Percentiles rank a stretch among this genome's conserved stretches.
Evolutionary conservation across 2,329 filamentous ascomycete species (phyloP).

Genomic region (Aureobasidium sp.): DNA sequence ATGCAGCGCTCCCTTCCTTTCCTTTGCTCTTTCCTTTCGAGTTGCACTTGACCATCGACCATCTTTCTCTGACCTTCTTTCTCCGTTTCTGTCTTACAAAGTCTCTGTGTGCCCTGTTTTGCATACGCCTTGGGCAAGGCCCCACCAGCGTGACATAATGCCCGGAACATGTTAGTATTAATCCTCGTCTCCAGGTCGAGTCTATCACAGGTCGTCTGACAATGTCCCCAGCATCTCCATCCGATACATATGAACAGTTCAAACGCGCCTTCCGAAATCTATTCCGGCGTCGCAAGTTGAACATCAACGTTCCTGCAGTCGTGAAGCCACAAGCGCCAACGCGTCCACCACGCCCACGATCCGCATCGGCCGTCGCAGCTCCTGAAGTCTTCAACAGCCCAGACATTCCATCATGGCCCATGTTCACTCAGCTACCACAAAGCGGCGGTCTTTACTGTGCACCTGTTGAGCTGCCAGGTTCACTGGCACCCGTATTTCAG

Average conservation of each 20-base stretch:
- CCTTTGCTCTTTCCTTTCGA: background rate
- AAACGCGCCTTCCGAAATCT: constrained; percentile 25
- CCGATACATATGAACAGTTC: constrained; percentile 21
- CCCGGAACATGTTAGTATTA: constrained; percentile 17
- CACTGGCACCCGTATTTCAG: background rate
- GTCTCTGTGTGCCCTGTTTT: background rate
- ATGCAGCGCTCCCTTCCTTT: background rate
- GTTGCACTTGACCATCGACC: background rate
- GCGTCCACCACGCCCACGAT: constrained; percentile 7
- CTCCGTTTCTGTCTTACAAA: background rate
- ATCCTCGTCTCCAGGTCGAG: background rate
- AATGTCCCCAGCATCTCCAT: constrained; percentile 20
- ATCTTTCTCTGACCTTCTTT: background rate
- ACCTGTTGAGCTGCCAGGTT: constrained; percentile 4
- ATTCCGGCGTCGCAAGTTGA: constrained; percentile 20
- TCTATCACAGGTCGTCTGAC: background rate
- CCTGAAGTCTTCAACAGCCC: constrained; percentile 4
- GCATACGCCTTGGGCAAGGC: constrained; percentile 2
- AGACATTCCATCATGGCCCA: background rate
- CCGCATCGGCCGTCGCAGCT: constrained; percentile 14
- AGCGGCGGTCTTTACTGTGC: constrained; percentile 5
- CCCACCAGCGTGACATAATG: constrained; percentile 13
- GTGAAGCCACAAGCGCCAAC: constrained; percentile 10
- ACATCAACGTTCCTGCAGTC: constrained; percentile 6
- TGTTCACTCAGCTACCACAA: background rate